These are phyloP conservation scores for Ogataea nonfermentans DNA, from an alignment of 805 yeast genomes.

Conservation along the genomic window DNA sequence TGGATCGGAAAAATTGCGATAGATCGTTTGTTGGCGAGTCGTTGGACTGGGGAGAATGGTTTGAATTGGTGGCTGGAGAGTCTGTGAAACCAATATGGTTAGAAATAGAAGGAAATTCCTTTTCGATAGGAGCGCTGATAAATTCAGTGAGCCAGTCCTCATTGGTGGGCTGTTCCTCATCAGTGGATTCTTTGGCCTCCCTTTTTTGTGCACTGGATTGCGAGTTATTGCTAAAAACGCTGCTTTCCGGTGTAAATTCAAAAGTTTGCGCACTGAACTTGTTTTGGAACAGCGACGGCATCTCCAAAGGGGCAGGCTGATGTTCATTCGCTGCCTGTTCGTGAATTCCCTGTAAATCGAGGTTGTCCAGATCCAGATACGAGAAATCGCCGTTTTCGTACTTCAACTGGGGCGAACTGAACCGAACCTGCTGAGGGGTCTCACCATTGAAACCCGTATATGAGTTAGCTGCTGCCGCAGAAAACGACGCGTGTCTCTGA, in stretches of 20 bases:
- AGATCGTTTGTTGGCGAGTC: slow-evolving; percentile 44
- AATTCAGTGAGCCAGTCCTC: slow-evolving; percentile 72
- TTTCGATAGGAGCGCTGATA: slow-evolving; percentile 62
- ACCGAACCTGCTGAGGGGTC: slow-evolving; percentile 70
- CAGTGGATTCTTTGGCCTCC: slow-evolving; percentile 10
- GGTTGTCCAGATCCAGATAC: slow-evolving; percentile 34
- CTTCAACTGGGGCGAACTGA: slow-evolving; percentile 70
- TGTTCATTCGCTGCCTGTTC: slow-evolving; percentile 15
- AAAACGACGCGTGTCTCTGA: slow-evolving; percentile 56
- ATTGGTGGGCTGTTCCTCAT: slow-evolving; percentile 3
- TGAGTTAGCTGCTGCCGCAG: slow-evolving; percentile 60
- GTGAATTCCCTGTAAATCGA: slow-evolving; percentile 26
- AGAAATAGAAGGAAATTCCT: slow-evolving; percentile 49
- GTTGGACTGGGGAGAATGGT: slow-evolving; percentile 34
- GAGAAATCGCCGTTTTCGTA: slow-evolving; percentile 33
- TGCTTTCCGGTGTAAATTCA: slow-evolving; percentile 15
- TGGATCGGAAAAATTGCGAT: slow-evolving; percentile 57
- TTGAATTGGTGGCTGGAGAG: slow-evolving; percentile 33
- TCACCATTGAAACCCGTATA: slow-evolving; percentile 48
- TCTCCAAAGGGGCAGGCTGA: slow-evolving; percentile 9
- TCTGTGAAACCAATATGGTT: slow-evolving; percentile 61
- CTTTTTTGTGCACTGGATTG: slow-evolving; percentile 8
- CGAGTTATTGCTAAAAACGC: slow-evolving; percentile 10
- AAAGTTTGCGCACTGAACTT: slow-evolving; percentile 8
- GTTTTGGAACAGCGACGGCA: slow-evolving; percentile 11